phyloP scores from a whole-genome alignment of 345 rosid species.

The Syzygium aqueum region DNA sequence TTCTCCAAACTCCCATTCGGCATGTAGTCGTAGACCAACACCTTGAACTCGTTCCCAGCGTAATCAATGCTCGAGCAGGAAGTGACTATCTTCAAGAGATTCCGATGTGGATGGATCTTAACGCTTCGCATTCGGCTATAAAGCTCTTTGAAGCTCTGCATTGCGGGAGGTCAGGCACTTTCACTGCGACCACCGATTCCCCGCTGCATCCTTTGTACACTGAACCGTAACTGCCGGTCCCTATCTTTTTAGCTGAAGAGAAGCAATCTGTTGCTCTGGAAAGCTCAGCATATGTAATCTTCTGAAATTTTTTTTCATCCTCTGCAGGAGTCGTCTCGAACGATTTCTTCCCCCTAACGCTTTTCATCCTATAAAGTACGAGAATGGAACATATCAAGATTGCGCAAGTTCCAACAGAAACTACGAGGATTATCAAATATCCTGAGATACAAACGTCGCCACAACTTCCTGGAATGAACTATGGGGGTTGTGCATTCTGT shows the following conservation, averaged over 20 bases:
- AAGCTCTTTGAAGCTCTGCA: constrained; percentile 36
- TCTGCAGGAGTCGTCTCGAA: not conserved
- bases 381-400: not conserved
- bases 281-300: constrained; percentile 15
- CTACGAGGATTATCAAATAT: not conserved
- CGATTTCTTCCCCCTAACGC: not conserved
- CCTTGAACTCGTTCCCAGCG: constrained; percentile 41
- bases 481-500: not conserved
- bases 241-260: constrained; percentile 15
- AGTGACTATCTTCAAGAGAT: constrained; percentile 34
- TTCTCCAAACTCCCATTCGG: constrained; percentile 33
- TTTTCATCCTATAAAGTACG: not conserved
- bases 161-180: constrained; percentile 22
- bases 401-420: not conserved
- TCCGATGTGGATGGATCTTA: constrained; percentile 30
- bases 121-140: constrained; percentile 31
- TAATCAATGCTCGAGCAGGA: constrained; percentile 38
- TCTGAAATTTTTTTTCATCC: not conserved
- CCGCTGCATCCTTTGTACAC: constrained; percentile 15
- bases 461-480: constrained; percentile 2
- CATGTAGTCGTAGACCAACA: constrained; percentile 36
- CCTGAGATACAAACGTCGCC: constrained; percentile 2
- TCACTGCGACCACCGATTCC: constrained; percentile 6
- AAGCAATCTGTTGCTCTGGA: constrained; percentile 18
- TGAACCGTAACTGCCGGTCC: constrained; percentile 20